Conservation (phyloP, 2,329 filamentous ascomycete genomes). For the Aspergillus pseudonomiae region DNA sequence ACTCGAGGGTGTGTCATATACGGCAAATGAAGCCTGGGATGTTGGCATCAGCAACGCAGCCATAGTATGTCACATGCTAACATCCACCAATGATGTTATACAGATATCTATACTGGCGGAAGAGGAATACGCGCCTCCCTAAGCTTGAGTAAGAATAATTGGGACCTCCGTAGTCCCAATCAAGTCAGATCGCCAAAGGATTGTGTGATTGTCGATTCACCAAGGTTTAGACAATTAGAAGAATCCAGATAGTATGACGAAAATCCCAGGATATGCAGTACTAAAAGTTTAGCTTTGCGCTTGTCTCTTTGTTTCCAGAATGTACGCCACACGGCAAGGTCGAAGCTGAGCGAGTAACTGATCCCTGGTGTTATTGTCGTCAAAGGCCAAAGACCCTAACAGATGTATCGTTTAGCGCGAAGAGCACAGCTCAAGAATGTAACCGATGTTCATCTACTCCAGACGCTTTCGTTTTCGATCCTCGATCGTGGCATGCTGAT, state of each 20-base stretch:
- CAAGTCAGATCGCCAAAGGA: neutral
- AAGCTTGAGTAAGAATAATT: neutral
- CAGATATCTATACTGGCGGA: neutral
- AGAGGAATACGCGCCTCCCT: neutral
- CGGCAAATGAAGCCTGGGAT: conserved; percentile 21
- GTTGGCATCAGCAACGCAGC: conserved; percentile 6
- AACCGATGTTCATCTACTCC: conserved; percentile 38
- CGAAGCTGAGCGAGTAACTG: neutral
- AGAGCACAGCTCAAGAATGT: neutral
- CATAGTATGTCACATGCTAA: conserved; percentile 7
- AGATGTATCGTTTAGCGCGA: neutral
- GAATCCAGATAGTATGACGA: conserved; percentile 5
- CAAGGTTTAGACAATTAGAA: neutral
- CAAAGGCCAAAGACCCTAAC: neutral
- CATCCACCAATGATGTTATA: conserved; percentile 5
- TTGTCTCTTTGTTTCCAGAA: neutral
- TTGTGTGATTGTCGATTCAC: neutral
- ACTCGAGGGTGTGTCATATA: conserved; percentile 30
- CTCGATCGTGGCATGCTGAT: conserved; percentile 56
- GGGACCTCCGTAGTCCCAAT: neutral
- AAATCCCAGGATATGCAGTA: conserved; percentile 7
- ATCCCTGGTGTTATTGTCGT: neutral
- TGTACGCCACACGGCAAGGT: neutral
- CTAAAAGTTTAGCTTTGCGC: neutral
- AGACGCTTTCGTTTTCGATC: conserved; percentile 65